Percentiles rank a stretch among this genome's conserved stretches.
Evolutionary conservation across 345 rosid genomes (phyloP).

Genomic region (Gynandropsis gynandra): DNA sequence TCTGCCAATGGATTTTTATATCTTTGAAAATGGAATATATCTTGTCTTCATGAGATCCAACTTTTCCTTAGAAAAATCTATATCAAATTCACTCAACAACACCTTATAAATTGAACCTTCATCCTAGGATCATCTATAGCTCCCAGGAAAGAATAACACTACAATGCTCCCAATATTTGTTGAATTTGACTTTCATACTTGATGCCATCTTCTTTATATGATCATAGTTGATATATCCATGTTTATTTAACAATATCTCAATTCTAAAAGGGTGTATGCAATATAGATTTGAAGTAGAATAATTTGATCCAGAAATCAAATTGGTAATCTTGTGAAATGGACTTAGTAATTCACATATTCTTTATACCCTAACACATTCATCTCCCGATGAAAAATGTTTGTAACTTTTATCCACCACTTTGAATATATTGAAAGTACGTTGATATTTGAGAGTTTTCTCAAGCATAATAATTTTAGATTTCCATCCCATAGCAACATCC

Average conservation of each 20-base stretch:
- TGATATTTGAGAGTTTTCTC: constrained; percentile 2
- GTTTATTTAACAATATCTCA: neutral
- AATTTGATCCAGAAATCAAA: constrained; percentile 1
- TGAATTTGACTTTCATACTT: neutral
- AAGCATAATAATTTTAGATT: neutral
- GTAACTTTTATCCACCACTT: constrained; percentile 7
- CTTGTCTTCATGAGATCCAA: neutral
- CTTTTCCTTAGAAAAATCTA: no score
- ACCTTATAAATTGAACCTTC: no score
- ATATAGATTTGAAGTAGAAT: neutral
- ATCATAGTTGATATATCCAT: neutral
- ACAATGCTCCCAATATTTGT: no score
- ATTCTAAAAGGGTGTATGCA: neutral
- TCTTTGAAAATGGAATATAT: neutral
- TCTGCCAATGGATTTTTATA: no score
- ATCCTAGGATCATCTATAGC: no score
- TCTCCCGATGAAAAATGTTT: neutral
- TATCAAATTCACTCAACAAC: no score
- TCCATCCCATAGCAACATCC: neutral
- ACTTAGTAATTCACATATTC: neutral
- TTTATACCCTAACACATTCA: neutral
- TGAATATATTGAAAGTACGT: neutral
- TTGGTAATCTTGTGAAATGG: no score
- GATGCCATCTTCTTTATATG: neutral
- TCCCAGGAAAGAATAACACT: no score